phyloP scores from a whole-genome alignment of 2,329 filamentous ascomycete species.

The Grosmannia huntii region DNA sequence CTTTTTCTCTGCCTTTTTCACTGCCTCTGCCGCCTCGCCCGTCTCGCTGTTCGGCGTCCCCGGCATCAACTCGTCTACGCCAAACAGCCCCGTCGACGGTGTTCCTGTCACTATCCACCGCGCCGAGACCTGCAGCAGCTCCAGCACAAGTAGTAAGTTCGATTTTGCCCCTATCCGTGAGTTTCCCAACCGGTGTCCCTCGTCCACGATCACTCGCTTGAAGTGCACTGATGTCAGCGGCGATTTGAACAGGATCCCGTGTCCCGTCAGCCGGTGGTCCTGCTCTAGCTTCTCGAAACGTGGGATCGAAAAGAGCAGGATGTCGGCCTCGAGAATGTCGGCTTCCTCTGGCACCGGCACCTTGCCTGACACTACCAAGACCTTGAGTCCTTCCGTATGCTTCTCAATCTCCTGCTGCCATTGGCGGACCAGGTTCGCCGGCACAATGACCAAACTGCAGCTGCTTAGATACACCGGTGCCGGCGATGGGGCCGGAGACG shows the following conservation, averaged over 20 bases:
- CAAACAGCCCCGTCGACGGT: conserved; percentile 71
- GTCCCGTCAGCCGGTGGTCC: conserved; percentile 24
- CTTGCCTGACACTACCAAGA: conserved; percentile 48
- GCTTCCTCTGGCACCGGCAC: conserved; percentile 42
- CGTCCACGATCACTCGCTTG: conserved; percentile 81
- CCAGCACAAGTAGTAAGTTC: conserved; percentile 36
- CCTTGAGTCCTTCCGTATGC: conserved; percentile 55
- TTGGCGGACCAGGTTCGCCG: conserved; percentile 70
- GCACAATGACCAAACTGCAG: conserved; percentile 67
- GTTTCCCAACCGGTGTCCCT: conserved; percentile 75
- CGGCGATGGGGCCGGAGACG: conserved; percentile 14
- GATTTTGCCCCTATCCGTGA: conserved; percentile 42
- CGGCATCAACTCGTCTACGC: conserved; percentile 38
- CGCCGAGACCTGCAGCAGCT: conserved; percentile 50
- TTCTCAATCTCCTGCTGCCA: conserved; percentile 73
- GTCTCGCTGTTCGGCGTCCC: not conserved
- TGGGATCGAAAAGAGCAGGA: conserved; percentile 64
- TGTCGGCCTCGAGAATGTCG: conserved; percentile 54
- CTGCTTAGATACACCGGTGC: conserved; percentile 49
- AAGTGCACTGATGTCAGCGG: conserved; percentile 64
- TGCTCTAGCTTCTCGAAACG: conserved; percentile 54
- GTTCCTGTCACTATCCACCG: conserved; percentile 89
- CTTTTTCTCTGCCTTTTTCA: conserved; percentile 4
- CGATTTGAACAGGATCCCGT: conserved; percentile 23
- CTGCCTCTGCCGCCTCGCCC: not conserved